Evolutionary conservation across 2,329 filamentous ascomycete genomes (phyloP).

Genomic region (Lachnellula suecica): DNA sequence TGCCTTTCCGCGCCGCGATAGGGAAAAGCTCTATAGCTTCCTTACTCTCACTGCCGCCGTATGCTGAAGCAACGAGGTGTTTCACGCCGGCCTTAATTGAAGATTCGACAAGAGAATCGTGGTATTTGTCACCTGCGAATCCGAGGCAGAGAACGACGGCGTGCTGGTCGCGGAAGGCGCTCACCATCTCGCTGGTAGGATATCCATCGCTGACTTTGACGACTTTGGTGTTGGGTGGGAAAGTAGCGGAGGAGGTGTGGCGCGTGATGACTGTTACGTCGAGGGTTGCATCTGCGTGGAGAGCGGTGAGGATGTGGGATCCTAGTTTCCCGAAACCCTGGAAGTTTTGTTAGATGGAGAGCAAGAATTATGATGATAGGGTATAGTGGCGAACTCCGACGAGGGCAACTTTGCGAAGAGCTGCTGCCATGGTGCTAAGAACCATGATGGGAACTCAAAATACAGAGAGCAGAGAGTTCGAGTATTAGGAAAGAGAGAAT

Average conservation of each 20-base stretch:
- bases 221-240: slow-evolving; percentile 21
- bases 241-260: slow-evolving; percentile 22
- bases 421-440: neutral
- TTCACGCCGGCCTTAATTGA: slow-evolving; percentile 56
- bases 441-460: too few species aligned
- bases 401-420: neutral
- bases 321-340: slow-evolving; percentile 12
- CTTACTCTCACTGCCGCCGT: slow-evolving; percentile 33
- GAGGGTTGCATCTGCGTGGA: slow-evolving; percentile 27
- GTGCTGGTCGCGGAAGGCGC: slow-evolving; percentile 10
- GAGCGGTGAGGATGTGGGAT: slow-evolving; percentile 6
- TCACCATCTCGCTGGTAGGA: neutral
- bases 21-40: neutral
- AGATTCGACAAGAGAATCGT: slow-evolving; percentile 47
- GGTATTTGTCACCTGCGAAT: neutral
- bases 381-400: neutral
- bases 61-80: slow-evolving; percentile 59
- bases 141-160: slow-evolving; percentile 10
- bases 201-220: slow-evolving; percentile 2
- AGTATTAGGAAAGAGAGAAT: too few species aligned
- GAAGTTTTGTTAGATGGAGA: neutral
- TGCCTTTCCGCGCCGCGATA: neutral
- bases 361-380: neutral
- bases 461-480: too few species aligned
- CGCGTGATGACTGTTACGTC: slow-evolving; percentile 40